These are phyloP conservation scores for Clonostachys rosea DNA, from an alignment of 2,329 filamentous ascomycete species.

Conservation along the genomic window DNA sequence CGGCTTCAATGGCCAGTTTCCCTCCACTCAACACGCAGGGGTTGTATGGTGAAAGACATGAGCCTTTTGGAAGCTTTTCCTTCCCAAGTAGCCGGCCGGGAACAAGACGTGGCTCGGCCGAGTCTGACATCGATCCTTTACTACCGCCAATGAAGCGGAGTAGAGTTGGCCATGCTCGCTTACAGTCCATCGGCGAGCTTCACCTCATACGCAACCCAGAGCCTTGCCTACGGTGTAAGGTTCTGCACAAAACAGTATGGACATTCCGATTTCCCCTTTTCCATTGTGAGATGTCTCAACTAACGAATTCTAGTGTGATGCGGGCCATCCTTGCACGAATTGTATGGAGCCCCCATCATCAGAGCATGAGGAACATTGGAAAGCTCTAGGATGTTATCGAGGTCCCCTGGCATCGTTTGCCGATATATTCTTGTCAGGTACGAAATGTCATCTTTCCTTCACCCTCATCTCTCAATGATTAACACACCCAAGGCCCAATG, in stretches of 20 bases:
- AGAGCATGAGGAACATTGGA: slow-evolving; percentile 40
- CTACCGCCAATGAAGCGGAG: slow-evolving; percentile 51
- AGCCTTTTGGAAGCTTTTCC: slow-evolving; percentile 17
- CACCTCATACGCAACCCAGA: slow-evolving; percentile 40
- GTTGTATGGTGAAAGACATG: slow-evolving; percentile 4
- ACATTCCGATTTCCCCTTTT: neutral
- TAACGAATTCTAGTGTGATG: slow-evolving; percentile 39
- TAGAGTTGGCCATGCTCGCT: slow-evolving; percentile 43
- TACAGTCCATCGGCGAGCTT: slow-evolving; percentile 54
- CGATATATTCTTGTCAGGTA: slow-evolving; percentile 46
- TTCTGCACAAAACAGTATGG: slow-evolving; percentile 39
- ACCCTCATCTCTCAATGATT: neutral
- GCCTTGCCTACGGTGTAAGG: slow-evolving; percentile 47
- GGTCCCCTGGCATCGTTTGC: slow-evolving; percentile 39
- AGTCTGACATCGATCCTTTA: slow-evolving; percentile 44
- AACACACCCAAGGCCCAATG: slow-evolving; percentile 27
- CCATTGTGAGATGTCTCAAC: neutral
- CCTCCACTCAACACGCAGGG: slow-evolving; percentile 7
- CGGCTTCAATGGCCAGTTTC: slow-evolving; percentile 2
- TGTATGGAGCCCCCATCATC: slow-evolving; percentile 32
- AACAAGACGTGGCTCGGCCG: slow-evolving; percentile 30
- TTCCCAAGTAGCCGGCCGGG: slow-evolving; percentile 30
- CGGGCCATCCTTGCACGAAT: slow-evolving; percentile 40
- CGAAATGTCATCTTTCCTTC: slow-evolving; percentile 2
- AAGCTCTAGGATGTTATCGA: slow-evolving; percentile 44